phyloP scores from a whole-genome alignment of 345 rosid genomes.

The Gossypium raimondii region DNA sequence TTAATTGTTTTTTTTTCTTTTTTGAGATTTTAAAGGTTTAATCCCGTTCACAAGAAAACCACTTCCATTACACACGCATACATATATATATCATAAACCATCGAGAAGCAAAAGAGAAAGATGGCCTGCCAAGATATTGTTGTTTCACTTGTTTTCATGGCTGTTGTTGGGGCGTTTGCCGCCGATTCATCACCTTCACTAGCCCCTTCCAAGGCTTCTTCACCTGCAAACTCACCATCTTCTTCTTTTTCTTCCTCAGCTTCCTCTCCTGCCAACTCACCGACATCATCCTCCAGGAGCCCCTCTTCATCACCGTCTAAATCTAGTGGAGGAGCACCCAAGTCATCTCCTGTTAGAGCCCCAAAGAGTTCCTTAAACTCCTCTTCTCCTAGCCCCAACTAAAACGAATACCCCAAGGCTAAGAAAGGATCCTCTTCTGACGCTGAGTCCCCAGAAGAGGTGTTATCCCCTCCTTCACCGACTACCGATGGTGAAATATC shows the following conservation, averaged over 20 bases:
- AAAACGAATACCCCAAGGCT: not conserved
- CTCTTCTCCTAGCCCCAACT: not conserved
- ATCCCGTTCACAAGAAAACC: too few species aligned
- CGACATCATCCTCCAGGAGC: not conserved
- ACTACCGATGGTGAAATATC: not conserved
- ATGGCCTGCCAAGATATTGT: slow-evolving; percentile 26
- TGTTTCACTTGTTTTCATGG: slow-evolving; percentile 25
- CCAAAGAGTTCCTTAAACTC: too few species aligned
- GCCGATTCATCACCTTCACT: too few species aligned
- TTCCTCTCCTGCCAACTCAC: slow-evolving; percentile 11
- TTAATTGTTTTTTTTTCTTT: too few species aligned
- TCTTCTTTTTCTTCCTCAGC: slow-evolving; percentile 21
- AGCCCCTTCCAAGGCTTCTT: slow-evolving; percentile 19
- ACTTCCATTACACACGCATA: too few species aligned
- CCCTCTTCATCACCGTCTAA: not conserved
- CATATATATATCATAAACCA: not conserved
- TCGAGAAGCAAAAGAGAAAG: not conserved
- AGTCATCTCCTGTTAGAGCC: slow-evolving; percentile 15
- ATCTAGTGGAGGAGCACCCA: slow-evolving; percentile 10
- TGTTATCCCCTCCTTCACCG: not conserved
- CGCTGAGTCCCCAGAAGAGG: not conserved
- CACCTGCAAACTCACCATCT: slow-evolving; percentile 20
- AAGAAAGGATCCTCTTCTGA: not conserved
- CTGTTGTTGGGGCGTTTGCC: slow-evolving; percentile 1
- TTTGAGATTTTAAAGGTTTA: too few species aligned